Evolutionary conservation across 2,329 filamentous ascomycete genomes (phyloP), one percentile per base, ranked within the genome.

Genomic region (Talaromyces sp.): DNA sequence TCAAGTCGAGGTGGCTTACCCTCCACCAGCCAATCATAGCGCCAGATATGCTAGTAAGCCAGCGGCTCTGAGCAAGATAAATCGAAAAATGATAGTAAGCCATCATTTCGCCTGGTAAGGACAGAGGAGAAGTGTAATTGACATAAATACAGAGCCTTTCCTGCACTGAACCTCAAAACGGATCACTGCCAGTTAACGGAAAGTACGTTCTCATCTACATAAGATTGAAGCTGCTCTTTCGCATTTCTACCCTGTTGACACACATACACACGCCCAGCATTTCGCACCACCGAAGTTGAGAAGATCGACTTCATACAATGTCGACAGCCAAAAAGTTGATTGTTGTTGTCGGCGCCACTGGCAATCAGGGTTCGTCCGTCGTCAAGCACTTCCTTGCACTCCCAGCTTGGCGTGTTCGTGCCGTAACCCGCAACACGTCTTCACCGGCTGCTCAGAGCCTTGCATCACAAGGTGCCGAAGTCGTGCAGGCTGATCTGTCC

Each of bases 281-380:
- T 11, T 8, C 3, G 13, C 22, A 27, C 3, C 8, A 17, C 13
- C 5, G 1, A 11, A 49, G 3, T 17, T 9, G 22, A 15, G 22
- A 49, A 2, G 6, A 49, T 17, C 13, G 17, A 52, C 27, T n/a
- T 15, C 3, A 19, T 10, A 19, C 49, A 33, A 52, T 52, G 49
- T 52, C 49, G 17, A 52, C 31, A 19, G 5, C n/a, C 31, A 37
- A 19, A 35, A 78, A 77, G 69, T 70, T 72, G 47, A 73, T 79
- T 49, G 72, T 73, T 15, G 69, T 80, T 33, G 66, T 79, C 45
- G 76, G 78, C 41, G 71, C 76, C 43, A 78, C 77, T 15, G 78
- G 77, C 49, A 71, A 72, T 31, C 72, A 75, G 67, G 75, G 74
- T 37, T 69, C 67, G 19, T 74, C 71, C 10, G 74, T 77, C 22